These are phyloP conservation scores for Didymella glomerata DNA, from an alignment of 2,329 filamentous ascomycete genomes.

Conservation along the genomic window DNA sequence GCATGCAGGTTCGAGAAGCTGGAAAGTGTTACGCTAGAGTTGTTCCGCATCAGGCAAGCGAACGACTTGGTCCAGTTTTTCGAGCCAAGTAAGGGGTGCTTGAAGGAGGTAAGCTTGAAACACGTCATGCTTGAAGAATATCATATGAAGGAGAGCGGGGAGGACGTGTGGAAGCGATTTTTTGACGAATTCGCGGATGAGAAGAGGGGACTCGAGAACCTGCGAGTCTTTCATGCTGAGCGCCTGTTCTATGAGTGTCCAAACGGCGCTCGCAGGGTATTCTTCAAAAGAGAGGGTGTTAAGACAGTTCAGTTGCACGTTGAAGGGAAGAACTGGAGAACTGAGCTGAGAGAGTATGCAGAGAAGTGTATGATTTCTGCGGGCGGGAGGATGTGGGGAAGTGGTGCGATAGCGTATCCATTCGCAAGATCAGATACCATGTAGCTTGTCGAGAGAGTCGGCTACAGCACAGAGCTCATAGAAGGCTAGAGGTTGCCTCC, in stretches of 20 bases:
- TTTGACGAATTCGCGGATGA: not conserved
- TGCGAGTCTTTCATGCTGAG: not conserved
- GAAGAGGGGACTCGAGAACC: not conserved
- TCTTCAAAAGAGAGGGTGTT: not conserved
- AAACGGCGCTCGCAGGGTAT: not conserved
- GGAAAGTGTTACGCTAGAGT: not conserved
- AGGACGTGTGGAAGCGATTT: not conserved
- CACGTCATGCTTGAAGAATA: not conserved
- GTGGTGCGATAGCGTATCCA: slow-evolving; percentile 2
- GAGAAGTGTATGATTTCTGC: not conserved
- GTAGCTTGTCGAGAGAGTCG: not conserved
- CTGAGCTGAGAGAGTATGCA: not conserved
- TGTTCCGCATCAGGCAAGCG: not conserved
- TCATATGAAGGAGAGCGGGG: not conserved
- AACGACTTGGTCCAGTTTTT: slow-evolving; percentile 1
- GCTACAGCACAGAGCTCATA: not conserved
- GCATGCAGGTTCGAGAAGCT: slow-evolving; percentile 1
- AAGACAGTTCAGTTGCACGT: not conserved
- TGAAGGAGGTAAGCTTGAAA: not conserved
- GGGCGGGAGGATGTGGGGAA: not conserved
- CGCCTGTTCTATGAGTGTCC: not conserved
- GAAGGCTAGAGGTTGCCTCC: not conserved
- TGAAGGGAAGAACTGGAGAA: slow-evolving; percentile 1
- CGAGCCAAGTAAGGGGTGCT: not conserved
- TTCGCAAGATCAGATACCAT: not conserved